phyloP scores from a whole-genome alignment of 352 stramenopile species.

The Sclerospora graminicola region DNA sequence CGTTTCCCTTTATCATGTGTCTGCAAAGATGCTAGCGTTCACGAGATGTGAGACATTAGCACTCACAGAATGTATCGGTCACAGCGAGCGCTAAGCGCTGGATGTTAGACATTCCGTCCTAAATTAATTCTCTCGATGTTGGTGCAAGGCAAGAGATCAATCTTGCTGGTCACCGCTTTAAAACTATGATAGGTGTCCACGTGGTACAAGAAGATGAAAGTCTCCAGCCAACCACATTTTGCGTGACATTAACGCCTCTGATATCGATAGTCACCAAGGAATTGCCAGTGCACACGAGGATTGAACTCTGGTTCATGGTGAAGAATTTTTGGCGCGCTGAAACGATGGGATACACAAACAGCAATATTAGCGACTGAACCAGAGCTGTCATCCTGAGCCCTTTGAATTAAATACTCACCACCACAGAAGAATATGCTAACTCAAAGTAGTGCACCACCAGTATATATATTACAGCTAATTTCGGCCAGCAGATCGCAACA shows the following conservation, averaged over 20 bases:
- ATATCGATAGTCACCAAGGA: slow-evolving; percentile 60
- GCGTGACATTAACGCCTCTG: slow-evolving; percentile 58
- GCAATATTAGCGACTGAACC: slow-evolving; percentile 8
- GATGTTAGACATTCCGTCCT: slow-evolving; percentile 56
- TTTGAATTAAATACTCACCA: too few relatives aligned
- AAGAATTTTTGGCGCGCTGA: slow-evolving; percentile 84
- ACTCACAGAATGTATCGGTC: slow-evolving; percentile 19
- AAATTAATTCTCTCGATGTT: slow-evolving; percentile 24
- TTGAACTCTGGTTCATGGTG: slow-evolving; percentile 49
- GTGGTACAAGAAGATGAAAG: slow-evolving; percentile 80
- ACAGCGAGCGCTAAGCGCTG: slow-evolving; percentile 57
- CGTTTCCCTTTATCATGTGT: slow-evolving; percentile 46
- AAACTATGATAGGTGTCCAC: slow-evolving; percentile 61
- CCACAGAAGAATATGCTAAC: too few relatives aligned
- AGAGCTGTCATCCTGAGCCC: too few relatives aligned
- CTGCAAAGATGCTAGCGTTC: slow-evolving; percentile 54
- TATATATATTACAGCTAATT: too few relatives aligned
- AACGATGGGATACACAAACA: slow-evolving; percentile 46
- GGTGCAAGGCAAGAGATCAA: slow-evolving; percentile 66
- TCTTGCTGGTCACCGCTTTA: slow-evolving; percentile 45
- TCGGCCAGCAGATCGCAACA: too few relatives aligned
- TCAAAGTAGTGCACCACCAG: too few relatives aligned
- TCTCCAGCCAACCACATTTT: slow-evolving; percentile 52
- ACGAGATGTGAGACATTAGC: slow-evolving; percentile 49
- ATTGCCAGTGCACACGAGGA: slow-evolving; percentile 51